A percentile compares a stretch with the other conserved stretches of the same genome.
phyloP scores from a whole-genome alignment of 139 green algal species.

The Zygnema circumcarinatum region DNA sequence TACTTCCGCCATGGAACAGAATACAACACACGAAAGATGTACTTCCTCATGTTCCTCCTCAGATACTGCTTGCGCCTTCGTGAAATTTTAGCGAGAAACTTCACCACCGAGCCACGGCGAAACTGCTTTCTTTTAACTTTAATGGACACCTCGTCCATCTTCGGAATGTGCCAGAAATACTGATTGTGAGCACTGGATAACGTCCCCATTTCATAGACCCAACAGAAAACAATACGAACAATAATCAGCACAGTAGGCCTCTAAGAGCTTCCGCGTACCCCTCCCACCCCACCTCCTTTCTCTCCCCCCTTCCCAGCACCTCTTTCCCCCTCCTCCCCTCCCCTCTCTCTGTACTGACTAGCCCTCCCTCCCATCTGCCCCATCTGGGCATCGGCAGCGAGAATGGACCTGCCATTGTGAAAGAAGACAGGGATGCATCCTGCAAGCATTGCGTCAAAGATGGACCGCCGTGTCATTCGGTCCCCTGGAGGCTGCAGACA shows the following conservation, averaged over 20 bases:
- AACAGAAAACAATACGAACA: neutral
- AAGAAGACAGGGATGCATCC: slow-evolving; percentile 43
- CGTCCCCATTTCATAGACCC: neutral
- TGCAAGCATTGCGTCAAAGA: slow-evolving; percentile 31
- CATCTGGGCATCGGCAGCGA: no score
- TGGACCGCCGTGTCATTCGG: slow-evolving; percentile 9
- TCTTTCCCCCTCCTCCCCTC: no score
- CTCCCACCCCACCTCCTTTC: no score
- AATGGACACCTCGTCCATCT: neutral
- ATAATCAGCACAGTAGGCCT: neutral
- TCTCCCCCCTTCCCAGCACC: no score
- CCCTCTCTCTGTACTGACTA: no score
- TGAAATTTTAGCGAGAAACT: neutral
- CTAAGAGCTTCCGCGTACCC: neutral
- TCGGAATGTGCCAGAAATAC: slow-evolving; percentile 11
- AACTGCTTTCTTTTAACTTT: neutral
- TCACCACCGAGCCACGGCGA: neutral
- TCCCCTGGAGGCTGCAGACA: slow-evolving; percentile 40
- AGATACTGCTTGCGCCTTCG: neutral
- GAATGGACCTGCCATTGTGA: no score
- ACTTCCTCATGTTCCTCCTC: neutral
- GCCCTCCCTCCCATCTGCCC: no score
- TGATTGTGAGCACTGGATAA: neutral
- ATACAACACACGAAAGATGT: neutral
- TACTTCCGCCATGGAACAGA: neutral